Percentiles rank a stretch among this genome's conserved stretches.
Conservation (phyloP, 768 basidiomycete genomes). For the Cyclocybe aegerita region DNA sequence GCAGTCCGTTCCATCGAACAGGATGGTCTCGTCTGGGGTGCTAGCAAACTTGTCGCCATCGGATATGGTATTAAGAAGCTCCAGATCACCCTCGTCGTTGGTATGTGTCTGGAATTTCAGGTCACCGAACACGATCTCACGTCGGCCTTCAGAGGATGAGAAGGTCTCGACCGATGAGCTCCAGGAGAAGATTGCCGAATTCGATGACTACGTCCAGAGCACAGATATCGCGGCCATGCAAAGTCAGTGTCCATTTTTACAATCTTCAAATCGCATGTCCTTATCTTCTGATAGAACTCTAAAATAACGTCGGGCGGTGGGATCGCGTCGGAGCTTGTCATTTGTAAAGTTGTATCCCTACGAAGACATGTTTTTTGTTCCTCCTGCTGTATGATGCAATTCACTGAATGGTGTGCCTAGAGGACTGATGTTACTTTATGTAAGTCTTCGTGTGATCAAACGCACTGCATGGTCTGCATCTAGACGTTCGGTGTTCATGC, state of each 20-base stretch:
- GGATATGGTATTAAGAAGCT: conserved; percentile 94
- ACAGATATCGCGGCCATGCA: conserved; percentile 93
- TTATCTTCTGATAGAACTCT: conserved; percentile 18
- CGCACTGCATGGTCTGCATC: no score
- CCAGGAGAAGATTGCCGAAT: conserved; percentile 85
- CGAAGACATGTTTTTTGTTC: conserved; percentile 5
- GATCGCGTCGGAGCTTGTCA: background rate
- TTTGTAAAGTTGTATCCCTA: conserved; percentile 3
- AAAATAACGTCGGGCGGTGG: conserved; percentile 2
- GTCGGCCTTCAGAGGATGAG: conserved; percentile 75
- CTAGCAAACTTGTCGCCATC: conserved; percentile 87
- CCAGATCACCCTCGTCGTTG: conserved; percentile 63
- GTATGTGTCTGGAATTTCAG: conserved; percentile 31
- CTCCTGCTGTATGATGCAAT: conserved; percentile 1
- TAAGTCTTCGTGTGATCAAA: background rate
- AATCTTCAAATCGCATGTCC: background rate
- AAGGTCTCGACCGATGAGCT: conserved; percentile 90
- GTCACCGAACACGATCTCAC: conserved; percentile 1
- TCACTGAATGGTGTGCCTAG: background rate
- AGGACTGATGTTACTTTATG: background rate
- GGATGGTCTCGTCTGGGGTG: conserved; percentile 96
- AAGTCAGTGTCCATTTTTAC: conserved; percentile 50
- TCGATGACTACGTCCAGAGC: conserved; percentile 90
- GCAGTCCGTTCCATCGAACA: conserved; percentile 82
- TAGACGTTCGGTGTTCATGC: no score